Percentiles rank a stretch among this genome's conserved stretches.
Evolutionary conservation across 1,139 yeast genomes (phyloP).

Genomic region (Kurtzmaniella quercitrusa): DNA sequence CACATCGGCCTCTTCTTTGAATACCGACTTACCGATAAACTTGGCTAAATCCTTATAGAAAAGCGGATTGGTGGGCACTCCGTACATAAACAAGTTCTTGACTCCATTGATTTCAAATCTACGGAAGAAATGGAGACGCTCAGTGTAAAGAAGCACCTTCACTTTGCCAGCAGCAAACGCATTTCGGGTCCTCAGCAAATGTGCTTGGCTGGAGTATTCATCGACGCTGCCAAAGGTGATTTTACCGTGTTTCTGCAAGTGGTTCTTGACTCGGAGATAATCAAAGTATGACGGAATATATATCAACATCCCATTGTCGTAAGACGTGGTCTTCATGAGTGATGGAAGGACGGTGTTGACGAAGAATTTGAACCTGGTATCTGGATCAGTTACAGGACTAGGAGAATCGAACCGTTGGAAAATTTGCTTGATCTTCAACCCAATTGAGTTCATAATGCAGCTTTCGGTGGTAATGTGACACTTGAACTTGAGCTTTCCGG

Average conservation of each 20-base stretch:
- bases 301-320: slow-evolving; percentile 70
- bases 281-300: slow-evolving; percentile 88
- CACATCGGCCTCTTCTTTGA: slow-evolving; percentile 47
- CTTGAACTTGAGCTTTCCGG: slow-evolving; percentile 62
- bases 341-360: slow-evolving; percentile 71
- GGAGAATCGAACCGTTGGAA: slow-evolving; percentile 64
- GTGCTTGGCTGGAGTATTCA: slow-evolving; percentile 75
- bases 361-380: slow-evolving; percentile 75
- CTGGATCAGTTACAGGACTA: slow-evolving; percentile 66
- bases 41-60: slow-evolving; percentile 75
- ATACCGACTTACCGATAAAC: slow-evolving; percentile 47
- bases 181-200: slow-evolving; percentile 67
- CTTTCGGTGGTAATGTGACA: slow-evolving; percentile 29
- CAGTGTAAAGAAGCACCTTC: slow-evolving; percentile 79
- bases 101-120: slow-evolving; percentile 86
- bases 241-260: slow-evolving; percentile 62
- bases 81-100: slow-evolving; percentile 75
- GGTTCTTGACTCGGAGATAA: slow-evolving; percentile 71
- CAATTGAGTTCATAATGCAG: slow-evolving; percentile 48
- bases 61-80: slow-evolving; percentile 77
- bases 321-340: slow-evolving; percentile 50
- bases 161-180: slow-evolving; percentile 60
- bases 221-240: slow-evolving; percentile 64
- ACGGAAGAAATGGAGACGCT: slow-evolving; percentile 88
- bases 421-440: slow-evolving; percentile 63